phyloP scores from a whole-genome alignment of 176 grass and related monocot genomes.

The Triticum turgidum region DNA sequence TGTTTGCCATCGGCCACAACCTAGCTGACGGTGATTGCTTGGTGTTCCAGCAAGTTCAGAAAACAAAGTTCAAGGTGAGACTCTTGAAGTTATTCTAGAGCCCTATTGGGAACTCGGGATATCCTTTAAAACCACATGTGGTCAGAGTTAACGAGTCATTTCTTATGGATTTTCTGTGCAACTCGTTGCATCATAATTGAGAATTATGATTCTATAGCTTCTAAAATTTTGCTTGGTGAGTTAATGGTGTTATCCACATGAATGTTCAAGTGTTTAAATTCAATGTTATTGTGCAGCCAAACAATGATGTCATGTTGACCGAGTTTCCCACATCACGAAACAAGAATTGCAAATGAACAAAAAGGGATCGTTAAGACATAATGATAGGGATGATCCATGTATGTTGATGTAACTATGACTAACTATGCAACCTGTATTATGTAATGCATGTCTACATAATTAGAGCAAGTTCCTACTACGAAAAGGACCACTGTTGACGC shows the following conservation, averaged over 20 bases:
- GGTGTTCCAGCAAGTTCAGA: constrained; percentile 54
- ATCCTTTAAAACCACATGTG: background rate
- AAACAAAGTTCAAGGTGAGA: constrained; percentile 56
- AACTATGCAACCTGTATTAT: background rate
- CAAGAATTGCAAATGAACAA: background rate
- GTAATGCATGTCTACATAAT: constrained; percentile 72
- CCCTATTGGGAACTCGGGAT: background rate
- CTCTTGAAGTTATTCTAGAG: background rate
- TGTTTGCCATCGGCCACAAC: constrained; percentile 57
- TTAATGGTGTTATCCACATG: background rate
- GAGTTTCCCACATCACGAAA: background rate
- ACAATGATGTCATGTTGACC: background rate
- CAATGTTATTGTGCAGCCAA: background rate
- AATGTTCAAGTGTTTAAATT: background rate
- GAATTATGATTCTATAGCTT: background rate
- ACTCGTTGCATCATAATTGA: background rate
- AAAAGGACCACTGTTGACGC: constrained; percentile 33
- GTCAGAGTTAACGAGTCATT: background rate
- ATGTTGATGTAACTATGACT: background rate
- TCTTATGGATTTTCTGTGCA: background rate
- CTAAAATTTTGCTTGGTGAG: background rate
- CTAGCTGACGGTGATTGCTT: constrained; percentile 76
- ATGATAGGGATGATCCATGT: background rate
- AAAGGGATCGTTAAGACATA: background rate
- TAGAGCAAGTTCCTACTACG: constrained; percentile 58